Evolutionary conservation across 2,329 filamentous ascomycete genomes (phyloP), one percentile per base, ranked within the genome.

Genomic region (Fusarium pseudograminearum): DNA sequence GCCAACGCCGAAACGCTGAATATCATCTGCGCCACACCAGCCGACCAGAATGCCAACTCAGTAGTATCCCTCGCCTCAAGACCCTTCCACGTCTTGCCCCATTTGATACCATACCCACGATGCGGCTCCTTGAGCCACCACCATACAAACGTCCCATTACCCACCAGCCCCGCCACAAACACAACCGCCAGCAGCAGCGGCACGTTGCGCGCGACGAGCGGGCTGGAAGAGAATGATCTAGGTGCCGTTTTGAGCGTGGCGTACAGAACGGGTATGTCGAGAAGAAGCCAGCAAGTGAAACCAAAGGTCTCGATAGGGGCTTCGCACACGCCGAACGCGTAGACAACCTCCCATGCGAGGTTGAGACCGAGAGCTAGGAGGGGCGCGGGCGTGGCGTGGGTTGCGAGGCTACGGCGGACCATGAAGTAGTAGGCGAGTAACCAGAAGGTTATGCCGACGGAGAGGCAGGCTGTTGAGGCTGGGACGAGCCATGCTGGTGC

Each of bases 321-420:
- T 62, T 85, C 83, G 59, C 80, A 78, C 18, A 86, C 82, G 66
- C 79, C 83, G 26, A 85, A 75, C 4, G 80, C 80, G 74, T 84
- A 85, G 56, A 87, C 77, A 4, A 84, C 73, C 71, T 87, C 85
- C 84, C 85, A 87, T 3, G 81, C 81, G 34, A 86, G 79, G 62
- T 87, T 87, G 71, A 83, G 71, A 16, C 81, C 80, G 12, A 87
- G 81, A 1, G 83, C 80, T 50, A 85, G 72, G 14, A 86, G 72
- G 0, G 85, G 84, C 76, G 86, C 84, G 36, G 84, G 80, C 67
- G 85, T 86, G 7, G 83, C 83, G 38, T 79, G 78, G 20, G 83
- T 84, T 52, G 74, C 75, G n/a, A 84, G 73, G 3, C 83, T 82
- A 56, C 83, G 81, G 3, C 76, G 79, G 15, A 80, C 77, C 78